Conservation (phyloP, 2,329 filamentous ascomycete genomes). For the Thielaviopsis euricoi region DNA sequence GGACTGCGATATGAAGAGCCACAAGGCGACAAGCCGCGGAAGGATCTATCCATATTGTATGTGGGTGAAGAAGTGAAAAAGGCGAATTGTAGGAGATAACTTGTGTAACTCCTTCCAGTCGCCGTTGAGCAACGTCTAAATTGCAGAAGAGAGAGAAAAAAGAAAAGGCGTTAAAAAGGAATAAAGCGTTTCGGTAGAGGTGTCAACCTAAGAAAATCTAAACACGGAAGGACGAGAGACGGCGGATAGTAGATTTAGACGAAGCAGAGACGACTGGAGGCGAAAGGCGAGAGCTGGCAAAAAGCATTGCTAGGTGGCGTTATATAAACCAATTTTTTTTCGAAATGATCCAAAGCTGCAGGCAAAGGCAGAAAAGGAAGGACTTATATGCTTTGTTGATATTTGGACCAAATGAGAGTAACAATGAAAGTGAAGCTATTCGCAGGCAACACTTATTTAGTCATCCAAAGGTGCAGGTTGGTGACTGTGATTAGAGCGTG, state of each 20-base stretch:
- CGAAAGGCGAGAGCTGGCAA: constrained; percentile 2
- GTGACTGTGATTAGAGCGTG: background rate
- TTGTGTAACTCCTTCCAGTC: constrained; percentile 31
- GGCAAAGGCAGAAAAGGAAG: background rate
- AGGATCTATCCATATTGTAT: constrained; percentile 35
- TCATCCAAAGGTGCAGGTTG: constrained; percentile 1
- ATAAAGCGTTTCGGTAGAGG: background rate
- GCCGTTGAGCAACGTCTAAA: constrained; percentile 32
- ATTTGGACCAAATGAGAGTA: background rate
- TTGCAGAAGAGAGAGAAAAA: constrained; percentile 1
- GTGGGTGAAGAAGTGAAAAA: constrained; percentile 15
- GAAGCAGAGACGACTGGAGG: constrained; percentile 8
- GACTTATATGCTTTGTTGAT: background rate
- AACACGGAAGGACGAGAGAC: background rate
- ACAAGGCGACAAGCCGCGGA: constrained; percentile 35
- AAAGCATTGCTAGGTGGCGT: constrained; percentile 4
- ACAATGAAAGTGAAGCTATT: constrained; percentile 3
- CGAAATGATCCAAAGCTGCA: background rate
- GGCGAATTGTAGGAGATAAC: constrained; percentile 18
- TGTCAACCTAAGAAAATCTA: background rate
- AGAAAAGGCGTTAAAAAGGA: no score
- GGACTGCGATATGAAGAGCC: constrained; percentile 22
- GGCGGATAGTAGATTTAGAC: background rate
- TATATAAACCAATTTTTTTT: background rate
- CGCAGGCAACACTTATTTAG: constrained; percentile 7